These are phyloP conservation scores for Dactylellina parvicollis DNA, from an alignment of 2,329 filamentous ascomycete species.

Conservation along the genomic window DNA sequence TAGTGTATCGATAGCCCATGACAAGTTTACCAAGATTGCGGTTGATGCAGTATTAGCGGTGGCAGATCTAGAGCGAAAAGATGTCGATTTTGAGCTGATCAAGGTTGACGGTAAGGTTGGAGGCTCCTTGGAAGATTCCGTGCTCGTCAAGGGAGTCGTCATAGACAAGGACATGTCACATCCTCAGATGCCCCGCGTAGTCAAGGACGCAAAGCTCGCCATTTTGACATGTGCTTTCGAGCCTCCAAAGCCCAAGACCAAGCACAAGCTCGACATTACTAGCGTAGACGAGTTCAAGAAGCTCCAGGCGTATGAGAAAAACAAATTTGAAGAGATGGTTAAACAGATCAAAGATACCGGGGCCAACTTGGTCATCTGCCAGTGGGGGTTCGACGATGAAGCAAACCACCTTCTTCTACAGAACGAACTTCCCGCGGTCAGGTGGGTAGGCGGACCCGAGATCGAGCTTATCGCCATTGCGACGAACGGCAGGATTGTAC, in stretches of 20 bases:
- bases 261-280: constrained; percentile 98
- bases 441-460: constrained; percentile 98
- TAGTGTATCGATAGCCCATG: constrained; percentile 92
- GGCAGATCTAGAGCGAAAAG: constrained; percentile 92
- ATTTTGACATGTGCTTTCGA: constrained; percentile 98
- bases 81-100: constrained; percentile 98
- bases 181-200: constrained; percentile 97
- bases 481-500: constrained; percentile 96
- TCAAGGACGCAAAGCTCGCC: constrained; percentile 93
- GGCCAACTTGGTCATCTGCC: constrained; percentile 96
- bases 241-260: constrained; percentile 98
- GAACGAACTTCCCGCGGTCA: constrained; percentile 92
- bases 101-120: constrained; percentile 99
- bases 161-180: constrained; percentile 99
- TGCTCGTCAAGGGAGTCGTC: constrained; percentile 97
- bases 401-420: constrained; percentile 96
- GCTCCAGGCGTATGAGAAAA: constrained; percentile 91
- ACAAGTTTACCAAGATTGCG: constrained; percentile 96
- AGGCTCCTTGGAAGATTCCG: constrained; percentile 87
- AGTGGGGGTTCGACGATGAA: constrained; percentile 99
- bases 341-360: constrained; percentile 96
- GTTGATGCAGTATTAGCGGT: constrained; percentile 97
- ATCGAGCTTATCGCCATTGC: constrained; percentile 99
- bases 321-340: constrained; percentile 99
- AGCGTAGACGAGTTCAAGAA: constrained; percentile 98